These are phyloP conservation scores for Chlorella sp. DNA, from an alignment of 139 green algal genomes.

Conservation along the genomic window DNA sequence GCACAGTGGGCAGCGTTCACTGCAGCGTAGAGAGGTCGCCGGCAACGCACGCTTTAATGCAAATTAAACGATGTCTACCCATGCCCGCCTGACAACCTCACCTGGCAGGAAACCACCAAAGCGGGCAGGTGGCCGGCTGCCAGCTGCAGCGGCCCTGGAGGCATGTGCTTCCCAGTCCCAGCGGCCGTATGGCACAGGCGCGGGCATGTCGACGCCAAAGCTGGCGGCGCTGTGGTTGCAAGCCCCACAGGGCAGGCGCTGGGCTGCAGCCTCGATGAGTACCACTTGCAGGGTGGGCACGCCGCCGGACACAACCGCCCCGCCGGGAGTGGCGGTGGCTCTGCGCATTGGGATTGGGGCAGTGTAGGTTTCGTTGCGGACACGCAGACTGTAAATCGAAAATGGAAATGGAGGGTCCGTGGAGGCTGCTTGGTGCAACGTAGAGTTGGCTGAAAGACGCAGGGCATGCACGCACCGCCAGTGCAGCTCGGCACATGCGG, in stretches of 20 bases:
- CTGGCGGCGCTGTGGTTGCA: neutral
- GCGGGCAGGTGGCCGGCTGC: conserved; percentile 1
- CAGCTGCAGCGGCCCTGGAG: neutral
- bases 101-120: conserved; percentile 50
- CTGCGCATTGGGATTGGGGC: no score
- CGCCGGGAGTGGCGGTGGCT: neutral
- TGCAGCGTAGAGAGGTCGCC: neutral
- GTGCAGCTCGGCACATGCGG: neutral
- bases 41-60: neutral
- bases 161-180: conserved; percentile 45
- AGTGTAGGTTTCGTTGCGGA: no score
- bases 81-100: neutral
- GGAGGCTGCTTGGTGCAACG: no score
- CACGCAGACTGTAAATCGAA: no score
- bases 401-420: no score
- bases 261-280: neutral
- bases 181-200: conserved; percentile 43
- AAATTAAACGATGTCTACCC: neutral
- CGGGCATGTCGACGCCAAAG: conserved; percentile 12
- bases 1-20: neutral
- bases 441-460: no score
- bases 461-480: neutral
- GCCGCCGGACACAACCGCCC: neutral
- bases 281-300: conserved; percentile 19
- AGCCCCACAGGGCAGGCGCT: conserved; percentile 11